phyloP scores from a whole-genome alignment of 805 yeast species.

The Ogataea siamensis region DNA sequence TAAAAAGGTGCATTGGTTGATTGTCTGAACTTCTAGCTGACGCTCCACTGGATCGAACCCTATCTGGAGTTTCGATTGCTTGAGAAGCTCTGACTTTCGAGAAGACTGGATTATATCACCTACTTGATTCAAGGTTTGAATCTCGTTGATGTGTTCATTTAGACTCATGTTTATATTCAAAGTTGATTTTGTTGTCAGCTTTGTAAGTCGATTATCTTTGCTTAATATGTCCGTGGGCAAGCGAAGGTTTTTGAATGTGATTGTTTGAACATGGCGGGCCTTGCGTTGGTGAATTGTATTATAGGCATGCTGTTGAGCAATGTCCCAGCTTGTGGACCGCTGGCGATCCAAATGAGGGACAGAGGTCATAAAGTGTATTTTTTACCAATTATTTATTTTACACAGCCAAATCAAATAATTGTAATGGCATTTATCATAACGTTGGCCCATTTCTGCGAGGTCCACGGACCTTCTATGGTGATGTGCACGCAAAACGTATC shows the following conservation, averaged over 20 bases:
- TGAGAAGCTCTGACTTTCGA: background rate
- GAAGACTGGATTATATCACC: constrained; percentile 17
- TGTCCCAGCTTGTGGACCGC: constrained; percentile 5
- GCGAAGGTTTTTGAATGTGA: constrained; percentile 19
- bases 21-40: constrained; percentile 30
- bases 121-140: constrained; percentile 7
- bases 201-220: constrained; percentile 3
- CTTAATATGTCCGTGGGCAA: constrained; percentile 1
- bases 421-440: constrained; percentile 45
- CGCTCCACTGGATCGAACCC: constrained; percentile 23
- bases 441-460: constrained; percentile 74
- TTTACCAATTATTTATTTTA: background rate
- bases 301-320: constrained; percentile 2
- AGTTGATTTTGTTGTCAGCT: constrained; percentile 15
- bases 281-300: constrained; percentile 19
- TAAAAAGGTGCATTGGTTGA: constrained; percentile 29
- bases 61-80: constrained; percentile 9
- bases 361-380: constrained; percentile 18
- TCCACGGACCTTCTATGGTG: constrained; percentile 69
- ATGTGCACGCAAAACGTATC: constrained; percentile 54
- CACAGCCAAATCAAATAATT: constrained; percentile 1
- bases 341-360: constrained; percentile 20
- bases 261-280: constrained; percentile 28
- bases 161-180: constrained; percentile 1
- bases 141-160: background rate